These are phyloP conservation scores for Linderniella brevidens DNA, from an alignment of 257 asterid genomes.

Conservation along the genomic window DNA sequence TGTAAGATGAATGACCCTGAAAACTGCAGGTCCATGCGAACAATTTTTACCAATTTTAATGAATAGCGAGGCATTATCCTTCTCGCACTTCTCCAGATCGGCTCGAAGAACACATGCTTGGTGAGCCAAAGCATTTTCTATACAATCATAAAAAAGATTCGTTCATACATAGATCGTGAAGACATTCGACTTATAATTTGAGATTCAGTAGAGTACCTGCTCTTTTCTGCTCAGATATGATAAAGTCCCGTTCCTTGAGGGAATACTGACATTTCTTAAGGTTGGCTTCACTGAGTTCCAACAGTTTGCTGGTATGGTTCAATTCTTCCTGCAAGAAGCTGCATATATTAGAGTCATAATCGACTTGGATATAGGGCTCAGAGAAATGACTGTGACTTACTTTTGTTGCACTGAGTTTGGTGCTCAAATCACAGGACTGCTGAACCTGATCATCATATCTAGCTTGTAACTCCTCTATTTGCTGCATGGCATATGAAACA, in stretches of 20 bases:
- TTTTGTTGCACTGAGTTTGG: constrained; percentile 34
- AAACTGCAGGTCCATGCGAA: too few species aligned
- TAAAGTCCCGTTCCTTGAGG: constrained; percentile 50
- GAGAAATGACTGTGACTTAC: constrained; percentile 16
- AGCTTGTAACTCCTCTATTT: constrained; percentile 38
- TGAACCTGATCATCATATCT: constrained; percentile 37
- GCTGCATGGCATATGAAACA: constrained; percentile 17
- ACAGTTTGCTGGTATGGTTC: constrained; percentile 33
- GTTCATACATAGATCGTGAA: constrained; percentile 2
- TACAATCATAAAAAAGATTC: constrained; percentile 3
- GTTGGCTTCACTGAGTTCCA: constrained; percentile 39
- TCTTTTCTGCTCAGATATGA: constrained; percentile 62
- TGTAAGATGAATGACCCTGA: not conserved
- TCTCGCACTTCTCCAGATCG: constrained; percentile 48
- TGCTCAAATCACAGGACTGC: constrained; percentile 32
- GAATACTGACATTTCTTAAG: constrained; percentile 31
- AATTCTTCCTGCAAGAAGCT: constrained; percentile 36
- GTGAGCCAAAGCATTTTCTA: constrained; percentile 65
- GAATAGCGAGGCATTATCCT: constrained; percentile 44
- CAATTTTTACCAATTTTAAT: constrained; percentile 38
- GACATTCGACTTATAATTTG: constrained; percentile 1
- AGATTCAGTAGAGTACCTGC: constrained; percentile 21
- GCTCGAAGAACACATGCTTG: constrained; percentile 55
- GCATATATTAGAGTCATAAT: not conserved
- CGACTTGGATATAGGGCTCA: too few species aligned